These are phyloP conservation scores for Gossypioides kirkii DNA, from an alignment of 345 rosid genomes.

Conservation along the genomic window DNA sequence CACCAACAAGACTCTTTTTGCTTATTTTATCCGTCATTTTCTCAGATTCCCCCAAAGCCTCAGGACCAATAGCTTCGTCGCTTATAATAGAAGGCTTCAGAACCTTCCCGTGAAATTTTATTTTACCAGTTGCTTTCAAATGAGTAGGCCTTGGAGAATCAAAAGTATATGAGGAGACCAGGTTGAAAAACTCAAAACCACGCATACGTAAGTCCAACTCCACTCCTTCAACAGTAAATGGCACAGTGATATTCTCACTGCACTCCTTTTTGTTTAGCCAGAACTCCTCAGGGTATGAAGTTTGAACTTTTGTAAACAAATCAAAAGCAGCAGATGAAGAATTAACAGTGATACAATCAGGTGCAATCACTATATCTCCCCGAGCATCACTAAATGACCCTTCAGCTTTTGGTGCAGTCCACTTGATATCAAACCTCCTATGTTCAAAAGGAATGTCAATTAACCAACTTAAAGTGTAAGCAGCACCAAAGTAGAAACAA, in stretches of 20 bases:
- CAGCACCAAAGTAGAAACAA: constrained; percentile 9
- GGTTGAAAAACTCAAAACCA: constrained; percentile 91
- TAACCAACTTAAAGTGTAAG: constrained; percentile 16
- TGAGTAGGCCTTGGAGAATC: constrained; percentile 96
- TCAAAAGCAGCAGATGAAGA: constrained; percentile 92
- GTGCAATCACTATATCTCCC: constrained; percentile 89
- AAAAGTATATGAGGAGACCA: constrained; percentile 76
- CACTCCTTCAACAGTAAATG: constrained; percentile 80
- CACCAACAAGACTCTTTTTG: constrained; percentile 61
- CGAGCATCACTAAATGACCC: constrained; percentile 96
- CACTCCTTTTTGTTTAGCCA: constrained; percentile 41
- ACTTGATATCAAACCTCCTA: constrained; percentile 96
- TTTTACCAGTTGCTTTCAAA: constrained; percentile 86
- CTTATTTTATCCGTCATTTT: constrained; percentile 26
- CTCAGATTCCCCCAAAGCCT: constrained; percentile 29
- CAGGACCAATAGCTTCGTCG: constrained; percentile 29
- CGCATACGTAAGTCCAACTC: constrained; percentile 95
- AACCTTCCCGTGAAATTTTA: constrained; percentile 86
- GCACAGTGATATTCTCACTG: constrained; percentile 38
- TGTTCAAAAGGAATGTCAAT: constrained; percentile 21
- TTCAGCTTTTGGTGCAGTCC: constrained; percentile 98
- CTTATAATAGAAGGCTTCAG: constrained; percentile 30
- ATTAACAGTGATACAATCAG: constrained; percentile 68
- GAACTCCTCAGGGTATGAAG: constrained; percentile 63
- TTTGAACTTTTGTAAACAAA: constrained; percentile 65